Percentiles rank a stretch among this genome's conserved stretches.
phyloP scores from a whole-genome alignment of 768 basidiomycete genomes.

The Candolleomyces aberdarensis region DNA sequence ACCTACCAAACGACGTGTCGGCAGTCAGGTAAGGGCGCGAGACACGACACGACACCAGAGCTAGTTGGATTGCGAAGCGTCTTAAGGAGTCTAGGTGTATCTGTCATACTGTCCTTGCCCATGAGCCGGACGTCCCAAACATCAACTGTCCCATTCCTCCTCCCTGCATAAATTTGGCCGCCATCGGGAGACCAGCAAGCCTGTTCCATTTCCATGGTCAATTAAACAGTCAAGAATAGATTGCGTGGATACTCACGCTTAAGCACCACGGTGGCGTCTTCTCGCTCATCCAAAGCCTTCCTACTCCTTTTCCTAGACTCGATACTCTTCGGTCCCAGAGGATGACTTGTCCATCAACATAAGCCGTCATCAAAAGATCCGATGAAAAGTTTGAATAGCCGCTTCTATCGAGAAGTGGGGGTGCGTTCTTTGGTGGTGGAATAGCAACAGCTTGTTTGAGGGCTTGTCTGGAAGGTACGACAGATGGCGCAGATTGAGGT shows the following conservation, averaged over 20 bases:
- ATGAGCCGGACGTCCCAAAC: constrained; percentile 91
- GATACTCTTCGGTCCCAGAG: constrained; percentile 85
- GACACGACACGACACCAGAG: constrained; percentile 89
- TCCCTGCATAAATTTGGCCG: constrained; percentile 83
- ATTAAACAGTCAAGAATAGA: neutral
- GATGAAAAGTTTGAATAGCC: constrained; percentile 67
- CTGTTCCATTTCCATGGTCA: constrained; percentile 35
- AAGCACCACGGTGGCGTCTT: constrained; percentile 96
- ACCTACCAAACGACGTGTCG: constrained; percentile 82
- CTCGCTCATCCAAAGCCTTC: constrained; percentile 84
- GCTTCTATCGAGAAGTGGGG: constrained; percentile 63
- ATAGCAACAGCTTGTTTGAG: constrained; percentile 26
- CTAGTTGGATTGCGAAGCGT: constrained; percentile 83
- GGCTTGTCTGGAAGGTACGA: constrained; percentile 14
- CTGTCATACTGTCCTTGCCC: constrained; percentile 56
- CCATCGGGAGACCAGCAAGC: constrained; percentile 95
- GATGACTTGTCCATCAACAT: constrained; percentile 89
- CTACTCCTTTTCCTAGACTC: constrained; percentile 65
- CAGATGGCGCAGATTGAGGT: constrained; percentile 17
- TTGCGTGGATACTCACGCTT: constrained; percentile 56
- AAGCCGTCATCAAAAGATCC: constrained; percentile 84
- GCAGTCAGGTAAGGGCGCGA: constrained; percentile 90
- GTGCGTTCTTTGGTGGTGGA: constrained; percentile 69
- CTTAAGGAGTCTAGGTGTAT: constrained; percentile 75
- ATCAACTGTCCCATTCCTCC: constrained; percentile 87